Conservation (phyloP, 805 yeast genomes). For the Zygosaccharomyces bailii region DNA sequence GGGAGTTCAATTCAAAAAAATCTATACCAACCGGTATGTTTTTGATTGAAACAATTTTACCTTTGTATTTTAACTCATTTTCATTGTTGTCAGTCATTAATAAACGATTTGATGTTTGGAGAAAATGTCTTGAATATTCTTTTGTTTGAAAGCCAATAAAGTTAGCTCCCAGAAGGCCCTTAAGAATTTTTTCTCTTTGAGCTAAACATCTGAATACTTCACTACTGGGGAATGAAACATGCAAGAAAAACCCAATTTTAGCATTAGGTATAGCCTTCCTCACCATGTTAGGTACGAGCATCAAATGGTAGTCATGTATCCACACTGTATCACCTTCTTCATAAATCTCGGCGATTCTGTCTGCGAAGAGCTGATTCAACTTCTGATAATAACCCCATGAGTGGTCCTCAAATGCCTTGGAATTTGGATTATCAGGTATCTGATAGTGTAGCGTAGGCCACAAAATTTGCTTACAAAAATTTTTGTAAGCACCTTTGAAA, state of each 20-base stretch:
- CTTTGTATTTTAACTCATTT: slow-evolving; percentile 57
- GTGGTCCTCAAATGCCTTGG: slow-evolving; percentile 92
- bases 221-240: slow-evolving; percentile 91
- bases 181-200: slow-evolving; percentile 68
- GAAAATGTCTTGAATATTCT: slow-evolving; percentile 90
- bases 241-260: slow-evolving; percentile 86
- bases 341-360: slow-evolving; percentile 63
- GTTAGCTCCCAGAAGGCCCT: slow-evolving; percentile 87
- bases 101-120: slow-evolving; percentile 83
- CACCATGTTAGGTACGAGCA: slow-evolving; percentile 82
- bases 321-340: slow-evolving; percentile 76
- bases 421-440: slow-evolving; percentile 90
- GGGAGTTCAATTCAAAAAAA: slow-evolving; percentile 50
- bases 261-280: slow-evolving; percentile 74
- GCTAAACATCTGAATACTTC: slow-evolving; percentile 95
- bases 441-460: slow-evolving; percentile 97
- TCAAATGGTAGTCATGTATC: slow-evolving; percentile 91
- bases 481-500: slow-evolving; percentile 85
- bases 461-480: slow-evolving; percentile 87
- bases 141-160: slow-evolving; percentile 85
- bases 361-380: slow-evolving; percentile 77
- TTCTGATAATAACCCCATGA: slow-evolving; percentile 83
- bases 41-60: slow-evolving; percentile 52
- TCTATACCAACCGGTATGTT: slow-evolving; percentile 79
- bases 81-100: slow-evolving; percentile 75